These are phyloP conservation scores for Euphorbia tirucalli DNA, from an alignment of 345 rosid genomes.

Conservation along the genomic window DNA sequence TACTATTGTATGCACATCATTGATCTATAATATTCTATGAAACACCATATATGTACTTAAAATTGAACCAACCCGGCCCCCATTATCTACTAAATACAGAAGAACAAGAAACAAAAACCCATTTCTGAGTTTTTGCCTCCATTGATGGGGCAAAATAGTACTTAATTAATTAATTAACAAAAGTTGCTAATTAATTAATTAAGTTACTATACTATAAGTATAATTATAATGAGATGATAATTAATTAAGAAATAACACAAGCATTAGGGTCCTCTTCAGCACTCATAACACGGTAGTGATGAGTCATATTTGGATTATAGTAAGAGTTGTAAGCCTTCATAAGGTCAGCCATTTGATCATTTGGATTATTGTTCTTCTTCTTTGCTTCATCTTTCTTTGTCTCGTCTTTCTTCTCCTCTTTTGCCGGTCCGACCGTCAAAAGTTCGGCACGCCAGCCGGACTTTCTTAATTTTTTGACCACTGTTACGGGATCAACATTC, in stretches of 20 bases:
- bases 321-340: slow-evolving; percentile 16
- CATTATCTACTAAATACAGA: no score
- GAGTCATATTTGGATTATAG: slow-evolving; percentile 35
- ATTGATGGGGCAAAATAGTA: no score
- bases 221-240: no score
- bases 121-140: no score
- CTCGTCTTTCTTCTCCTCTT: slow-evolving; percentile 29
- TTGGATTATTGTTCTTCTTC: slow-evolving; percentile 9
- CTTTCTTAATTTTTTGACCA: slow-evolving; percentile 43
- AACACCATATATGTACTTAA: no score
- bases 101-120: no score
- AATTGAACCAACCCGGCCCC: no score
- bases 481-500: slow-evolving; percentile 37
- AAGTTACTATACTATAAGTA: no score
- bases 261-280: slow-evolving; percentile 55
- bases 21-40: no score
- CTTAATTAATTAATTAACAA: no score
- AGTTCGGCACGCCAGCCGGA: slow-evolving; percentile 34
- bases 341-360: slow-evolving; percentile 35
- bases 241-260: slow-evolving; percentile 44
- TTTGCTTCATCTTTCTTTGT: slow-evolving; percentile 15
- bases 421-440: slow-evolving; percentile 51
- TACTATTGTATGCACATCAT: no score
- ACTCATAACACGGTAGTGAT: slow-evolving; percentile 31
- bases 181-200: no score